Evolutionary conservation across 257 asterid species (phyloP).

Genomic region (Solanum chiquidenum): DNA sequence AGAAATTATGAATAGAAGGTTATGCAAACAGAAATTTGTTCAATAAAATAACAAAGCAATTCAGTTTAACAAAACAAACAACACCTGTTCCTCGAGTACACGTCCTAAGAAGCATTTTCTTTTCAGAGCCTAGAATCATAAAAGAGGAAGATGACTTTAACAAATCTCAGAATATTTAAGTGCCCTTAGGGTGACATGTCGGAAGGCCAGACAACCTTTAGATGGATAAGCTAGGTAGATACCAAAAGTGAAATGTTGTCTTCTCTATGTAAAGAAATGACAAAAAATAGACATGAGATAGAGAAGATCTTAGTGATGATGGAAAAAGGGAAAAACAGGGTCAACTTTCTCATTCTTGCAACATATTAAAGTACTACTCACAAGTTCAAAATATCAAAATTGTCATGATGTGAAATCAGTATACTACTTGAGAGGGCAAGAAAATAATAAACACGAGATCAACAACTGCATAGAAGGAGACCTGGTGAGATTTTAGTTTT

Average conservation of each 20-base stretch:
- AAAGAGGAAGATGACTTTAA: not conserved
- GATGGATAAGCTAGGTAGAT: not conserved
- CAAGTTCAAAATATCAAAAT: not conserved
- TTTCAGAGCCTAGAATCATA: not conserved
- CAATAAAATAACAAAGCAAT: not conserved
- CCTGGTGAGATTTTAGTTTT: slow-evolving; percentile 91
- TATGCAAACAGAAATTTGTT: not conserved
- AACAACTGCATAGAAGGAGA: slow-evolving; percentile 8
- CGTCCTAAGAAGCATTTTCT: not conserved
- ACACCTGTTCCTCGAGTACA: not conserved
- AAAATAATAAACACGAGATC: not conserved
- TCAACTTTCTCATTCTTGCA: not conserved
- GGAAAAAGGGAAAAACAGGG: not conserved
- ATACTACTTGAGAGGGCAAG: not conserved
- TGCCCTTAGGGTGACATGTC: not conserved
- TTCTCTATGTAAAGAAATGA: not conserved
- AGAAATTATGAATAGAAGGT: not conserved
- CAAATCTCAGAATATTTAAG: not conserved
- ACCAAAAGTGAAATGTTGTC: not conserved
- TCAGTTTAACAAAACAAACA: not conserved
- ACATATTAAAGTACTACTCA: not conserved
- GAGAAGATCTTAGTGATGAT: not conserved
- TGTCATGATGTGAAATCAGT: slow-evolving; percentile 3
- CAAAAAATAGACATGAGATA: not conserved
- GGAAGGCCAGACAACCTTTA: not conserved